Percentiles rank a stretch among this genome's conserved stretches.
Evolutionary conservation across 2,329 filamentous ascomycete species (phyloP).

Genomic region (Botrytis paeoniae): DNA sequence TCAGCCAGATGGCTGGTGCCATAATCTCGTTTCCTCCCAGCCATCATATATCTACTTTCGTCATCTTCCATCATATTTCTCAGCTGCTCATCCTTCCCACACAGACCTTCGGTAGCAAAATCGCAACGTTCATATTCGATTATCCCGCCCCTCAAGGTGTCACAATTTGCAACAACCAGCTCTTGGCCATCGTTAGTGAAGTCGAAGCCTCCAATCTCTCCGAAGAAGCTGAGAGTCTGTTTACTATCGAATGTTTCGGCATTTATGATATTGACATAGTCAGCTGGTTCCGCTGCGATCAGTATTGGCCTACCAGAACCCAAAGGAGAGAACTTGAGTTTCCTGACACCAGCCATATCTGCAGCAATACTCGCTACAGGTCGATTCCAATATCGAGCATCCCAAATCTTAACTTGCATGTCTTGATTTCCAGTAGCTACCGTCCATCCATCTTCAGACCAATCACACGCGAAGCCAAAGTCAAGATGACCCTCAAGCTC

Average conservation of each 20-base stretch:
- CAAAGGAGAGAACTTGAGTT: slow-evolving; percentile 67
- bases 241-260: slow-evolving; percentile 60
- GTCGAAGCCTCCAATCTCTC: slow-evolving; percentile 66
- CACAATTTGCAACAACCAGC: slow-evolving; percentile 66
- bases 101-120: slow-evolving; percentile 26
- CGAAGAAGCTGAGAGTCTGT: slow-evolving; percentile 72
- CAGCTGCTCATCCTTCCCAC: slow-evolving; percentile 8
- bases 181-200: slow-evolving; percentile 66
- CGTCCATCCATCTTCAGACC: slow-evolving; percentile 73
- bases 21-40: slow-evolving; percentile 11
- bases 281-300: slow-evolving; percentile 72
- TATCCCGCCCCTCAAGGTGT: slow-evolving; percentile 60
- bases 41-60: neutral
- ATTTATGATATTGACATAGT: slow-evolving; percentile 69
- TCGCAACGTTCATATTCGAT: slow-evolving; percentile 39
- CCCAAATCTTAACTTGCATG: slow-evolving; percentile 70
- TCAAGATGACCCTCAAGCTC: slow-evolving; percentile 63
- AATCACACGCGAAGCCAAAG: slow-evolving; percentile 74
- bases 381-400: slow-evolving; percentile 64
- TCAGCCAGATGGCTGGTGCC: slow-evolving; percentile 3
- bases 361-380: slow-evolving; percentile 56
- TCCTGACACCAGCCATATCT: slow-evolving; percentile 67
- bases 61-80: slow-evolving; percentile 6
- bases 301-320: slow-evolving; percentile 66
- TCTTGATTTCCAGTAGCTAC: slow-evolving; percentile 78